A percentile compares a stretch with the other conserved stretches of the same genome.
phyloP scores from a whole-genome alignment of 306 rosid genomes.

The Vicia villosa region DNA sequence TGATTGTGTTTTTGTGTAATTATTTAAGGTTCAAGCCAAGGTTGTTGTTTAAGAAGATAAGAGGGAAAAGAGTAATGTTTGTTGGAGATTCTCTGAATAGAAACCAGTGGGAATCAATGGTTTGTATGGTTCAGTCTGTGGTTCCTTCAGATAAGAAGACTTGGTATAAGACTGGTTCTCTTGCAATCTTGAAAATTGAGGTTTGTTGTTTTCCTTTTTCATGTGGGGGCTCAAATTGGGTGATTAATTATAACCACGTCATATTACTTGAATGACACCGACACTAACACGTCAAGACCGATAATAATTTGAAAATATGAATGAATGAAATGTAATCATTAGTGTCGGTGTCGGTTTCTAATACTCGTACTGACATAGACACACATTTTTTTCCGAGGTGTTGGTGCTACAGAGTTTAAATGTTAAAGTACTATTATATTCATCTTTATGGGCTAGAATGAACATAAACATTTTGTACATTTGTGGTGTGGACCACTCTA shows the following conservation, averaged over 20 bases:
- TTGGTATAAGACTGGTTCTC: conserved; percentile 82
- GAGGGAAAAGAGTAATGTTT: conserved; percentile 95
- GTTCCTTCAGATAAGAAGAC: conserved; percentile 71
- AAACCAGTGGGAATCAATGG: conserved; percentile 99
- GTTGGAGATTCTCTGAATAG: conserved; percentile 97
- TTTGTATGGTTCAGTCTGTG: conserved; percentile 80
- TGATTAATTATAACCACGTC: neutral
- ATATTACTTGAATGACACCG: too few relatives aligned
- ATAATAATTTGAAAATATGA: too few relatives aligned
- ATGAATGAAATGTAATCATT: too few relatives aligned
- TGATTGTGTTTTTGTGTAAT: conserved; percentile 25
- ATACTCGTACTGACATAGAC: too few relatives aligned
- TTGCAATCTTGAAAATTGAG: conserved; percentile 75
- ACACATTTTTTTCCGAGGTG: too few relatives aligned
- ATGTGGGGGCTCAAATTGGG: neutral
- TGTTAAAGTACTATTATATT: neutral
- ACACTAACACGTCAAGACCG: too few relatives aligned
- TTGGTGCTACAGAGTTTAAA: too few relatives aligned
- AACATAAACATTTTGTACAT: neutral
- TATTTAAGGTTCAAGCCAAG: conserved; percentile 75
- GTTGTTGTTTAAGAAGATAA: conserved; percentile 80
- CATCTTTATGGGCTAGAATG: neutral
- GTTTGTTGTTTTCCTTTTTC: conserved; percentile 40
- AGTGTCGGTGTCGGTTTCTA: too few relatives aligned
- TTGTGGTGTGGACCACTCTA: conserved; percentile 35